Evolutionary conservation across 148 eudicot species (phyloP).

Genomic region (Arctostaphylos glauca): DNA sequence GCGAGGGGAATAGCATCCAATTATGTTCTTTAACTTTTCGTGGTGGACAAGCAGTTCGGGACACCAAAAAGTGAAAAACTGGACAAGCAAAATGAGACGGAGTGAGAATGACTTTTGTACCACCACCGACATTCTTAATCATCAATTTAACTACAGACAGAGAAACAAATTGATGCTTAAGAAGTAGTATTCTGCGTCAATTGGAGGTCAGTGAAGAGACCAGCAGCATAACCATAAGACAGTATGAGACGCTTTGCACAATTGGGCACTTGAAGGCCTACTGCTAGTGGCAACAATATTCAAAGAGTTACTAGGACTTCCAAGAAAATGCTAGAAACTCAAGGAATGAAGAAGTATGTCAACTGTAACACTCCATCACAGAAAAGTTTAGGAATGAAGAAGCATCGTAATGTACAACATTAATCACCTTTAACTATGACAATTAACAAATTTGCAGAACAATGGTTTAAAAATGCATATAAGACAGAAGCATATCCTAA

Average conservation of each 20-base stretch:
- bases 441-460: neutral
- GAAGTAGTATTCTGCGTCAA: neutral
- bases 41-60: no score
- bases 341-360: neutral
- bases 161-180: neutral
- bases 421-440: constrained; percentile 1
- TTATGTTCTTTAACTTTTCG: no score
- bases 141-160: neutral
- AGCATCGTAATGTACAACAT: neutral
- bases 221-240: neutral
- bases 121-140: constrained; percentile 6
- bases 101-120: neutral
- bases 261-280: neutral
- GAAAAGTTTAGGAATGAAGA: neutral
- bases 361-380: neutral
- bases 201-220: neutral
- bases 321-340: neutral
- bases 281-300: neutral
- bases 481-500: constrained; percentile 21
- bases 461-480: neutral
- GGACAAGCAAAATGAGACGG: no score
- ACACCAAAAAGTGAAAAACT: no score
- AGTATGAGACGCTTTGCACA: neutral
- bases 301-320: neutral
- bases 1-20: no score